Evolutionary conservation across 345 rosid species (phyloP), one percentile per base, ranked within the genome.

Genomic region (Iberis pinnata): DNA sequence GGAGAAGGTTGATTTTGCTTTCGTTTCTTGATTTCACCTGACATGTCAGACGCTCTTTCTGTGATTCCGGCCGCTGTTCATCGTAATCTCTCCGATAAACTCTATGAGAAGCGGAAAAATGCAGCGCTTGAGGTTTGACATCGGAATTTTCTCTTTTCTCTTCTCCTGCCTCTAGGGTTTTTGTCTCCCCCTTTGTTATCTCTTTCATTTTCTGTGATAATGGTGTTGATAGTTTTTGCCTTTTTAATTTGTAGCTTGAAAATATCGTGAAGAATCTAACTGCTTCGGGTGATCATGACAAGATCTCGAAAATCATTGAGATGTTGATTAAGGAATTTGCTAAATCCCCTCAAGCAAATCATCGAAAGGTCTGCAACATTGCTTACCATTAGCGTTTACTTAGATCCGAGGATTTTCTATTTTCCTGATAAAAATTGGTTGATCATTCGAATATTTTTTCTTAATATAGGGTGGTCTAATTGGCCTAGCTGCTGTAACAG

Each of bases 401-500:
- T 29, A 9, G 33, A 29, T 29, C 33, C 8, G 25, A 22, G 4
- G 25, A 3, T 22, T 22, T 22, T 22, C 25, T 22, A 22, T 22
- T 22, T 22, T 6, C 25, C 25, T 6, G 25, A 22, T 2, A 2
- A 22, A 22, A 6, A 22, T 22, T 22, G 25, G 4, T 22, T 22
- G 4, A 22, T 22, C 25, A 22, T 22, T 22, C 4, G 4, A 22
- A 22, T 6, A 22, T 22, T 22, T 22, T 22, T 22, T 22, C 6
- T 22, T 22, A 2, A 2, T 22, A 3, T 22, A 22, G 99, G 99
- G 99, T 51, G 97, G 99, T 50, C 77, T 93, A 67, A 93, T 93
- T 68, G 97, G 96, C 43, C 67, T 93, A 43, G 99, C 99, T 56
- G 99, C 99, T 53, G 97, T 84, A 11, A 93, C 99, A 2, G 99